Conservation (phyloP, 1,284 basidiomycete genomes). For the Agroathelia rolfsii region DNA sequence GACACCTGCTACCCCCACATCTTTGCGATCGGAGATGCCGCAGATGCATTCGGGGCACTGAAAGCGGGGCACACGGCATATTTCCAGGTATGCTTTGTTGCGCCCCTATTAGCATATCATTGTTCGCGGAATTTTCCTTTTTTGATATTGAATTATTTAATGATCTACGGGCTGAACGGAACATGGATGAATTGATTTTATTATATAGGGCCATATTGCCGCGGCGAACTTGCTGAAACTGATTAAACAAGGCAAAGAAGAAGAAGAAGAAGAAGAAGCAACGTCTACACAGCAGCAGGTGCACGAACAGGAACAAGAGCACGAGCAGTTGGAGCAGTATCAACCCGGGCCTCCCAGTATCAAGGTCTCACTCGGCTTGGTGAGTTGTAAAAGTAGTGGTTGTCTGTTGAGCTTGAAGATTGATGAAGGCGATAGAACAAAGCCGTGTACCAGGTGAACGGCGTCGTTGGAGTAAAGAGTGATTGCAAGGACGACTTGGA, state of each 20-base stretch:
- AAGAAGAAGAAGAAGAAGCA: conserved; percentile 9
- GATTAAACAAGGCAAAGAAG: conserved; percentile 18
- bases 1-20: conserved; percentile 41
- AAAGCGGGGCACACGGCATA: conserved; percentile 67
- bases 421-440: conserved; percentile 20
- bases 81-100: conserved; percentile 31
- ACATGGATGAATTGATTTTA: conserved; percentile 1
- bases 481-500: conserved; percentile 38
- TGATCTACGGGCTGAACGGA: not conserved
- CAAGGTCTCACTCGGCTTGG: conserved; percentile 56
- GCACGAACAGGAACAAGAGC: conserved; percentile 9
- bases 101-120: not conserved
- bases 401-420: conserved; percentile 1
- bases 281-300: too few species aligned
- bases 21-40: conserved; percentile 62
- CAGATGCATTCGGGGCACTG: conserved; percentile 60
- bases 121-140: not conserved
- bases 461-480: conserved; percentile 32
- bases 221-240: conserved; percentile 43
- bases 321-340: conserved; percentile 41
- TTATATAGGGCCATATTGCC: conserved; percentile 35
- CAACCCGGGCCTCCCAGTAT: conserved; percentile 42
- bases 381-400: too few species aligned
- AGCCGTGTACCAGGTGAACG: conserved; percentile 35
- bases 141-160: not conserved